These are phyloP conservation scores for Botrytis elliptica DNA, from an alignment of 2,329 filamentous ascomycete species.

Conservation along the genomic window DNA sequence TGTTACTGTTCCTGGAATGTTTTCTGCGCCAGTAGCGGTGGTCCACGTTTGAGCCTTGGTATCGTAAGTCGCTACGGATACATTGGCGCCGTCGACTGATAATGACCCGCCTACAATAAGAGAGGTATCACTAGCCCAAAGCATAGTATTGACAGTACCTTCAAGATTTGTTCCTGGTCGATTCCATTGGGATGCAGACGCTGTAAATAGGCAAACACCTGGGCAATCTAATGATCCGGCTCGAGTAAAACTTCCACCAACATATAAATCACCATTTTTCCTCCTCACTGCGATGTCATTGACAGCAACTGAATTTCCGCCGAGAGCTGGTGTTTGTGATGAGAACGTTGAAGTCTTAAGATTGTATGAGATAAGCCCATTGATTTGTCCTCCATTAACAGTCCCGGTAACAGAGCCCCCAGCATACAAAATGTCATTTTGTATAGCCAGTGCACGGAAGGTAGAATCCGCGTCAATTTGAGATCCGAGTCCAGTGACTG, in stretches of 20 bases:
- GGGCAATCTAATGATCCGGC: slow-evolving; percentile 83
- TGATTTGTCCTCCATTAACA: slow-evolving; percentile 60
- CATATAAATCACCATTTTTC: slow-evolving; percentile 71
- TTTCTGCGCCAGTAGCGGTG: slow-evolving; percentile 57
- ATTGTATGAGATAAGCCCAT: slow-evolving; percentile 79
- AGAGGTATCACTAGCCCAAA: slow-evolving; percentile 71
- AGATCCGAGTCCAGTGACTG: slow-evolving; percentile 66
- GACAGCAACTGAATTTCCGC: slow-evolving; percentile 68
- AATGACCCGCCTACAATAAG: slow-evolving; percentile 79
- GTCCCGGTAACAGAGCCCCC: slow-evolving; percentile 77
- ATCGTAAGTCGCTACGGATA: slow-evolving; percentile 72
- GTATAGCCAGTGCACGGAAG: slow-evolving; percentile 68
- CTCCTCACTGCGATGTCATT: slow-evolving; percentile 74
- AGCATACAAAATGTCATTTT: slow-evolving; percentile 70
- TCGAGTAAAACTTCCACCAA: slow-evolving; percentile 80
- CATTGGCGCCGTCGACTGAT: slow-evolving; percentile 61
- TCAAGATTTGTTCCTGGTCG: slow-evolving; percentile 70
- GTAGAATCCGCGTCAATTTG: slow-evolving; percentile 70
- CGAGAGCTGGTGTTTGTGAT: slow-evolving; percentile 72
- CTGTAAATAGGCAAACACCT: slow-evolving; percentile 77
- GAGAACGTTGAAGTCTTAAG: slow-evolving; percentile 62
- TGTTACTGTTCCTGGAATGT: slow-evolving; percentile 77
- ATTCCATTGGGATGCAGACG: slow-evolving; percentile 71
- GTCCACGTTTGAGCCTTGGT: slow-evolving; percentile 65
- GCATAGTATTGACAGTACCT: slow-evolving; percentile 69